These are phyloP conservation scores for Arctium minus DNA, from an alignment of 129 eudicot species.

Conservation along the genomic window DNA sequence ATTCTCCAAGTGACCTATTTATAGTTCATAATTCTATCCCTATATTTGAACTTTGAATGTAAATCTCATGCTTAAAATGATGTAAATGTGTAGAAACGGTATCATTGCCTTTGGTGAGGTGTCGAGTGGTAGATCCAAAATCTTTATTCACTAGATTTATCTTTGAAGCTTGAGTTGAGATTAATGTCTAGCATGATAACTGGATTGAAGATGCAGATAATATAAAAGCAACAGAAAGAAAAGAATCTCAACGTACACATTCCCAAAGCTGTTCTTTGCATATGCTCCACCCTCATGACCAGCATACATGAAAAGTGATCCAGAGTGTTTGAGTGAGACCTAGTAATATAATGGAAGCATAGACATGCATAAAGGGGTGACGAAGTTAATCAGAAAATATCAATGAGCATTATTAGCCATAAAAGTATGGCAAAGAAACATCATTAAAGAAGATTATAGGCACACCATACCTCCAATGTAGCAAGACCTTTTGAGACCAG, in stretches of 20 bases:
- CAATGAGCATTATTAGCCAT: background rate
- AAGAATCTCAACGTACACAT: conserved; percentile 52
- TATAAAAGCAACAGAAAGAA: conserved; percentile 7
- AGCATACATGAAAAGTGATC: conserved; percentile 99
- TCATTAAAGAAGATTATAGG: background rate
- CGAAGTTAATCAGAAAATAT: background rate
- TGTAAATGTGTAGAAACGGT: background rate
- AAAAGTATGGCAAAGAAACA: background rate
- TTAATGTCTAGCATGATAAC: background rate
- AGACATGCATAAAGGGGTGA: background rate
- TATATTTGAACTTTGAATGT: background rate
- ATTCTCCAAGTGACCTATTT: background rate
- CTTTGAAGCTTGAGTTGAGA: background rate
- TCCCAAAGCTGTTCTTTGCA: conserved; percentile 95
- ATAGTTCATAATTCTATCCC: background rate
- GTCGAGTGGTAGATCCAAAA: background rate
- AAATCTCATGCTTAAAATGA: background rate
- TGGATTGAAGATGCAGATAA: conserved; percentile 10
- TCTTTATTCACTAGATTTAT: background rate
- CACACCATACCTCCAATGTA: conserved; percentile 71
- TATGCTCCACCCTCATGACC: conserved; percentile 99
- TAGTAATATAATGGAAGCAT: conserved; percentile 24
- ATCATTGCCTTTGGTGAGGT: background rate
- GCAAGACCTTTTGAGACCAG: conserved; percentile 86
- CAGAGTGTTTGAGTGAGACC: conserved; percentile 98